Conservation (phyloP, 2,329 filamentous ascomycete genomes). For the Cercospora nicotianae region DNA sequence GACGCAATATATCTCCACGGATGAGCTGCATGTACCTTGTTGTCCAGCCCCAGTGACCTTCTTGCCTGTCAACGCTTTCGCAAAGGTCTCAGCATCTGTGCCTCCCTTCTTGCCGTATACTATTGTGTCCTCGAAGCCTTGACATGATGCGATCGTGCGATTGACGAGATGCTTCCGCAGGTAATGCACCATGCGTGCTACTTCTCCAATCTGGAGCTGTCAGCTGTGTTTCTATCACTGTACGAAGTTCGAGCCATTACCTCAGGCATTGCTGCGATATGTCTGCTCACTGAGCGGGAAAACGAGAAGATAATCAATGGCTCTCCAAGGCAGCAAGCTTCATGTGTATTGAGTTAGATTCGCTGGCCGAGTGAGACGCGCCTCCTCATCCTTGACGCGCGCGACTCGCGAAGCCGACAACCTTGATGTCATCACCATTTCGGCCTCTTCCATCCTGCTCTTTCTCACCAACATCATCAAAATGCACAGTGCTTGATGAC, state of each 20-base stretch:
- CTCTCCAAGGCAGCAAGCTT: not conserved
- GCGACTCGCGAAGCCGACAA: constrained; percentile 1
- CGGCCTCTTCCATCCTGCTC: not conserved
- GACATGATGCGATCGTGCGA: constrained; percentile 70
- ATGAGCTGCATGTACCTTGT: constrained; percentile 58
- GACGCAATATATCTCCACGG: not conserved
- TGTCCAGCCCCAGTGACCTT: constrained; percentile 70
- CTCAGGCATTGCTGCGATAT: constrained; percentile 22
- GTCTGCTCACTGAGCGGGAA: not conserved
- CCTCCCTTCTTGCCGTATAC: constrained; percentile 87
- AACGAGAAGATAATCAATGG: not conserved
- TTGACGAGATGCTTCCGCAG: constrained; percentile 81
- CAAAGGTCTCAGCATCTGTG: constrained; percentile 72
- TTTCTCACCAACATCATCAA: not conserved
- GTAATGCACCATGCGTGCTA: constrained; percentile 83
- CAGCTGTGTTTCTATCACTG: not conserved
- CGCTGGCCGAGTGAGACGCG: constrained; percentile 7
- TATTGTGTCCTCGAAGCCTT: constrained; percentile 74
- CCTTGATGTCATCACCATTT: constrained; percentile 1
- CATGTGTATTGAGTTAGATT: not conserved
- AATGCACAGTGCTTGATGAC: not conserved
- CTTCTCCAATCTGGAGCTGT: constrained; percentile 51
- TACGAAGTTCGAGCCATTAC: constrained; percentile 2
- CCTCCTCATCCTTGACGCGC: constrained; percentile 3
- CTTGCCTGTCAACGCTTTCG: constrained; percentile 71